Evolutionary conservation across 1,284 basidiomycete species (phyloP), one percentile per base, ranked within the genome.

Genomic region (Crocinoboletus sp.): DNA sequence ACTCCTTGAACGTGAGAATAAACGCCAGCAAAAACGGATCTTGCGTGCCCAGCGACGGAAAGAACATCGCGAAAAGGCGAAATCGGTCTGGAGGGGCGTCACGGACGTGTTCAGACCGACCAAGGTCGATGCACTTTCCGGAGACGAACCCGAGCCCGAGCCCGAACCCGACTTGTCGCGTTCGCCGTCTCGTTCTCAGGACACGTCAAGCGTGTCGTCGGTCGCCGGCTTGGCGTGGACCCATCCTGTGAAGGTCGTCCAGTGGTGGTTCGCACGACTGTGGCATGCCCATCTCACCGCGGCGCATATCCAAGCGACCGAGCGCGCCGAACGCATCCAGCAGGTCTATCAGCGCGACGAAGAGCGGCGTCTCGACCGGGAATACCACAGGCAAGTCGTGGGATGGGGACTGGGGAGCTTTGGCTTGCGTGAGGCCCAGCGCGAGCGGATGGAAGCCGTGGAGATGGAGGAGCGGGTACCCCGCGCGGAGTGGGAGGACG

Each of bases 371-470:
- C 41, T 56, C 12, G 53, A 54, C 22, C 58, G 65, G 32, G 55
- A 48, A 19, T 58, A 55, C 15, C 55, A 52, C 6, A 40, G 37
- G 6, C 52, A 16, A 13, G 60, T 63, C 15, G 65, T 71, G 15
- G 81, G 80, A 1, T 89, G 86, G 85, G 83, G 82, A 0, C 64
- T 89, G 25, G 85, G 87, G 2, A 79, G 77, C 46, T 87, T 81
- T 57, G 80, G 80, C 17, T 69, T 85, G 60, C 70, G 78, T 46
- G 58, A 64, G 43, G 51, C 47, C 3, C 55, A 52, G 38, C 52
- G 60, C 32, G 60, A 56, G 42, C 52, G 56, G 48, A 55, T 43
- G 29, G 57, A 59, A 24, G 52, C 48, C 30, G 25, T 50, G 19
- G 52, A 54, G 44, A 24, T 24, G 23, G 23, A 46, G 38, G 42